These are phyloP conservation scores for Copromyces sp. DNA, from an alignment of 495 filamentous ascomycete species.

Conservation along the genomic window DNA sequence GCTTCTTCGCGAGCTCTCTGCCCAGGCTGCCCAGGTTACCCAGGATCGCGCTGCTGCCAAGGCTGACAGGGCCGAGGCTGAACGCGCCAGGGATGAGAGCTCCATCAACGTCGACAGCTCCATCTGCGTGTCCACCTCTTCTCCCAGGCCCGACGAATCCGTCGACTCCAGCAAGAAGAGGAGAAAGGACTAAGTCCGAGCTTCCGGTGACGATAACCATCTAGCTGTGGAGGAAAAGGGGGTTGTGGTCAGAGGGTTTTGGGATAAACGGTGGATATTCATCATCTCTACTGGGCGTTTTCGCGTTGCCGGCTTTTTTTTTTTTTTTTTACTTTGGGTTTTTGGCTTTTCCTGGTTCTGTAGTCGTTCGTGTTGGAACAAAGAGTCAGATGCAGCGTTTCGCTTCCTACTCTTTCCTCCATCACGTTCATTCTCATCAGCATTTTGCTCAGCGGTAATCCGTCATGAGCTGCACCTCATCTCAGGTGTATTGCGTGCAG, in stretches of 20 bases:
- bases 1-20: constrained; percentile 32
- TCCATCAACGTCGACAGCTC: constrained; percentile 1
- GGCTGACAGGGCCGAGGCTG: not conserved
- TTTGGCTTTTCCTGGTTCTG: not conserved
- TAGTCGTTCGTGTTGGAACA: constrained; percentile 1
- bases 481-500: not conserved
- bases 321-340: not conserved
- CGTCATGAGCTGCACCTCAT: not conserved
- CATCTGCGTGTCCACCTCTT: constrained; percentile 4
- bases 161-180: not conserved
- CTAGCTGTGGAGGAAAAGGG: not conserved
- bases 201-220: not conserved
- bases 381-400: not conserved
- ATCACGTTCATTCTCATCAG: not conserved
- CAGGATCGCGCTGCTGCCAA: not conserved
- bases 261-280: constrained; percentile 5
- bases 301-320: not conserved
- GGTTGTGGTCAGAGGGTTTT: not conserved
- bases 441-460: not conserved
- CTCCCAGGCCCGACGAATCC: not conserved
- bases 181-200: constrained; percentile 7
- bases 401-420: not conserved
- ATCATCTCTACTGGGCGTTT: not conserved
- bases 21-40: constrained; percentile 7
- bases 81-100: constrained; percentile 3